Evolutionary conservation across 768 basidiomycete species (phyloP).

Genomic region (Tricholoma sp.): DNA sequence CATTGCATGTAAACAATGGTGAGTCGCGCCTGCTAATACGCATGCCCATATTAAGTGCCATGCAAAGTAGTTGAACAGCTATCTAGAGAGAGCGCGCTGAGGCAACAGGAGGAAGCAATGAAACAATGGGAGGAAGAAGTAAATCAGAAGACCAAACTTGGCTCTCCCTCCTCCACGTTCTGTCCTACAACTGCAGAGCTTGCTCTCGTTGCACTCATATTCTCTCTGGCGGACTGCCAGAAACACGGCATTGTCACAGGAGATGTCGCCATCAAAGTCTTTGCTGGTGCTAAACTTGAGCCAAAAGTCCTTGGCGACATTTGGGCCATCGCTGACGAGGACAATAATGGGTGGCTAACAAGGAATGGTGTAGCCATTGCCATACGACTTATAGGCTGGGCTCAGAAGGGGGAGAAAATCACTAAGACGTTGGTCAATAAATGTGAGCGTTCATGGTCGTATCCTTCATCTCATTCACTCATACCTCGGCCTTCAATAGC

Average conservation of each 20-base stretch:
- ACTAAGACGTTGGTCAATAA: constrained; percentile 57
- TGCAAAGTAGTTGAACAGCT: too few relatives aligned
- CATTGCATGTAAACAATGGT: too few relatives aligned
- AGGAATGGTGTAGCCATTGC: constrained; percentile 87
- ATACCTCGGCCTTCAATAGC: constrained; percentile 40
- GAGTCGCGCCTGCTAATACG: too few relatives aligned
- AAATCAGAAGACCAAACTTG: too few relatives aligned
- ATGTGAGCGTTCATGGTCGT: constrained; percentile 45
- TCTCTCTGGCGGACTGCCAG: constrained; percentile 66
- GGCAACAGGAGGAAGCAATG: too few relatives aligned
- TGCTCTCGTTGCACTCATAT: constrained; percentile 68
- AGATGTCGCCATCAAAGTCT: constrained; percentile 84
- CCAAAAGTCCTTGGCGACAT: constrained; percentile 83
- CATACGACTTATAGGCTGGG: constrained; percentile 85
- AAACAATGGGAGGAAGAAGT: too few relatives aligned
- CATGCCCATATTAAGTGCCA: too few relatives aligned
- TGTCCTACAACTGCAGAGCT: constrained; percentile 44
- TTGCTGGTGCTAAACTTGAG: constrained; percentile 76
- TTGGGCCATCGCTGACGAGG: constrained; percentile 89
- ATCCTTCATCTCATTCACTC: constrained; percentile 10
- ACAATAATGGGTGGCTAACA: constrained; percentile 90
- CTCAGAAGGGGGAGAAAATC: constrained; percentile 78
- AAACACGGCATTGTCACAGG: constrained; percentile 83
- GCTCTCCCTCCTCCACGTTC: constrained; percentile 39
- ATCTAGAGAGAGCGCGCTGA: too few relatives aligned